Evolutionary conservation across 2,329 filamentous ascomycete genomes (phyloP), one percentile per base, ranked within the genome.

Genomic region (Ophiosphaerella narmari): DNA sequence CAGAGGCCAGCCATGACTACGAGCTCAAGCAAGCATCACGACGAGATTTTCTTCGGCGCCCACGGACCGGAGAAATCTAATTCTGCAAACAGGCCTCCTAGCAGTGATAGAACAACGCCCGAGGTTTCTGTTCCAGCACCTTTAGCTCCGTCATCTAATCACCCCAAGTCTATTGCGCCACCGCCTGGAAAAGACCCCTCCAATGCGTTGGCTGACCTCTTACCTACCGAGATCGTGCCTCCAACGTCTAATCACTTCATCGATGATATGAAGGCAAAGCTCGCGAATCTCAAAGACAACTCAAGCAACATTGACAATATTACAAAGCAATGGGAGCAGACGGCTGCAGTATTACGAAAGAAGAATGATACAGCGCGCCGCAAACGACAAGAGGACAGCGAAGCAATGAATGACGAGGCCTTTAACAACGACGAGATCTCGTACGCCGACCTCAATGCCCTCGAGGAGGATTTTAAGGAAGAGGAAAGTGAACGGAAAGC

Each of bases 381-480:
- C 50, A 67, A 67, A 45, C 78, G 82, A 12, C 78, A 81, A 61
- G 77, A 80, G 46, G 77, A 81, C 53, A 79, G 76, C 2, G 80
- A 83, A 57, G 70, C 68, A n/a, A 74, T 76, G 40, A 81, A 81
- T 29, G 79, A 84, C 54, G 73, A 75, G 1, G 71, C 84, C 1
- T 84, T 83, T 68, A 79, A 84, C 54, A 76, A 76, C 41, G 77
- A 83, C 46, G 78, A 82, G 55, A 83, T 84, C 38, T 80, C 80
- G 0, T 84, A 84, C 62, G 80, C 80, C 11, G 81, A 84, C 41
- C 81, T 84, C 57, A 78, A 77, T 33, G 74, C 74, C 13, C 69
- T 84, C 8, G 82, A 84, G 59, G 76, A 80, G 41, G 80, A 82
- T 26, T 82, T 82, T 57, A 80, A 81, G 49, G 75, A 79, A 46